Evolutionary conservation across 106 monocot species (phyloP), one percentile per base, ranked within the genome.

Genomic region (Vanilla planifolia): DNA sequence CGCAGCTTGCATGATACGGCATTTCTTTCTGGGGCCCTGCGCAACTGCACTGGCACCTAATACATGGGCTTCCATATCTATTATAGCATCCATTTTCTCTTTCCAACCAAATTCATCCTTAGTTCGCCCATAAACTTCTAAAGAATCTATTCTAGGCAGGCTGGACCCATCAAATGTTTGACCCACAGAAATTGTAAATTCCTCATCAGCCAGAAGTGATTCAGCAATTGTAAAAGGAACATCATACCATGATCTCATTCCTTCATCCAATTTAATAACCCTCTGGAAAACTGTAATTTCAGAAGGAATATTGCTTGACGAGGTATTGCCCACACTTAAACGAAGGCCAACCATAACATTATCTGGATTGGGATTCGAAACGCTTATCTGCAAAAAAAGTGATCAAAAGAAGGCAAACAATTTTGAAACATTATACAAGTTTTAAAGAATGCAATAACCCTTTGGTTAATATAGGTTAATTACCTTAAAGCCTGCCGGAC

Each of bases 41-140:
- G 37, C 13, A 69, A 55, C 72, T 56, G 75, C 78, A 63, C 36
- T 71, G 40, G 68, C 64, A 51, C 71, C 78, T 43, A 80, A 74
- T 40, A 64, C 73, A 74, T 81, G 70, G 24, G 77, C 75, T 72
- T 96, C 96, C 84, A 98, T 87, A 64, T 92, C 88, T 16, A 98
- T 69, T 35, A 88, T 66, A 22, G 84, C 81, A 70, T 98, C 98
- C 92, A 98, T 82, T 77, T 98, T 98, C 46, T 98, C 92, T 71
- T 98, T 98, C 98, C 98, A 98, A 50, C 98, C 92, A 98, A 92
- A 98, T 51, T 98, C 98, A 73, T 98, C 98, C 70, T 98, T 98
- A 42, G 84, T 57, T 15, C 88, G 88, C 15, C 98, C 92, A 80
- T 98, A 98, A 48, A 98, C 63, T 79, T 98, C 98, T 57, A 98